Conservation (phyloP, 306 rosid genomes). For the Sicyos baderoa region DNA sequence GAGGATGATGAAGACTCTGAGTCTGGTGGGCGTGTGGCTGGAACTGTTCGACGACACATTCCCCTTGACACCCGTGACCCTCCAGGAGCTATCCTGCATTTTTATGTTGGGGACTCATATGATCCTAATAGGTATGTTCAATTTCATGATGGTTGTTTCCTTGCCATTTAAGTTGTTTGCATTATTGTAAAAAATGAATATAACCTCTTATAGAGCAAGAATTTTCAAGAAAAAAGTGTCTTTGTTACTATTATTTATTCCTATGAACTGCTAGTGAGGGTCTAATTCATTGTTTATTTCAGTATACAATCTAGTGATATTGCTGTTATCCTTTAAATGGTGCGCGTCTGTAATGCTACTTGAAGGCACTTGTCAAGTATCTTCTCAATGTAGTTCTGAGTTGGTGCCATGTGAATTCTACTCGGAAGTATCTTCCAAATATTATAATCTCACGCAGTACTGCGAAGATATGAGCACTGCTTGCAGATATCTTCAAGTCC, state of each 20-base stretch:
- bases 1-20: slow-evolving; percentile 68
- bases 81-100: slow-evolving; percentile 87
- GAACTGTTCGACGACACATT: slow-evolving; percentile 83
- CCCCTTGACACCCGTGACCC: slow-evolving; percentile 92
- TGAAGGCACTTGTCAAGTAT: slow-evolving; percentile 12
- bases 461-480: slow-evolving; percentile 10
- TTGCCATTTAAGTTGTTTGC: not conserved
- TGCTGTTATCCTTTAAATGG: not conserved
- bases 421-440: slow-evolving; percentile 12
- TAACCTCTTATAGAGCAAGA: not conserved
- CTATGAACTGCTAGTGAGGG: not conserved
- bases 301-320: not conserved
- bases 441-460: slow-evolving; percentile 10
- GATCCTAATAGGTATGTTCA: slow-evolving; percentile 55
- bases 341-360: not conserved
- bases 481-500: too few relatives aligned
- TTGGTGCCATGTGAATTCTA: slow-evolving; percentile 10
- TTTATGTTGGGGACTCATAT: slow-evolving; percentile 78
- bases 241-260: not conserved
- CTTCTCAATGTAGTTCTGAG: slow-evolving; percentile 14
- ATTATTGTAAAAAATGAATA: not conserved
- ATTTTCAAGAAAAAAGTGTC: not conserved
- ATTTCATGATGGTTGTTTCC: not conserved
- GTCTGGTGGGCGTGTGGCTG: slow-evolving; percentile 76
- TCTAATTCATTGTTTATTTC: not conserved